Evolutionary conservation across 163 green algal species (phyloP), one percentile per base, ranked within the genome.

Genomic region (Chlamydomonas reinhardtii): DNA sequence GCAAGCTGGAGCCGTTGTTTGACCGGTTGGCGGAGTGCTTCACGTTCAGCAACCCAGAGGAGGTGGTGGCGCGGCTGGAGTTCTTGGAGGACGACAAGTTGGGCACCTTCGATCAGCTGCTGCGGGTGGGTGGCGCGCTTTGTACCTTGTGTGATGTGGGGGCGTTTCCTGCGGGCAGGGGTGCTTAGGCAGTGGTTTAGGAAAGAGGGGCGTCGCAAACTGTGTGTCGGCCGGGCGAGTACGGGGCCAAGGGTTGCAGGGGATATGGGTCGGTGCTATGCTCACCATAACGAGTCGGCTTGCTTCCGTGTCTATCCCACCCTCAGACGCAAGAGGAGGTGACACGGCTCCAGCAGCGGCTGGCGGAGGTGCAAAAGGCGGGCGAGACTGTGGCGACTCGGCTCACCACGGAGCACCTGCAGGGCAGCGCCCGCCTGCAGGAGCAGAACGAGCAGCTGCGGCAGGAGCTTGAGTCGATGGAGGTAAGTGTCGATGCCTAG

Each of bases 71-170:
- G 20, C 75, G 89, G 73, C 87, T 92, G 76, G 90, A 93, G 82
- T 88, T 91, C 48, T 77, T 93, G 75, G 90, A 93, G 69, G 86
- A 93, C 61, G 90, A 92, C 72, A 92, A 92, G 78, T 85, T 93
- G 71, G 85, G 88, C 73, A 87, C 85, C 24, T 90, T 92, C 56
- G 85, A 93, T 74, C 84, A 92, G 85, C 88, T 93, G 72, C 77
- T 93, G 34, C 71, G 82, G 83, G 77, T 90, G 76, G n/a, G 85
- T 74, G 37, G 62, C 20, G 75, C 2, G 65, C 27, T n/a, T 68
- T 22, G 39, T 22, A 56, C 11, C 48, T 56, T 12, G 48, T 2
- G 48, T 19, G 48, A 19, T 56, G 14, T 19, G 2, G 48, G 48
- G 32, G 54, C 8, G 32, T 74, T 20, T 34, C 29, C 34, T 74